Percentiles rank a stretch among this genome's conserved stretches.
Evolutionary conservation across 1,284 basidiomycete species (phyloP).

Genomic region (Sporisorium exsertum): DNA sequence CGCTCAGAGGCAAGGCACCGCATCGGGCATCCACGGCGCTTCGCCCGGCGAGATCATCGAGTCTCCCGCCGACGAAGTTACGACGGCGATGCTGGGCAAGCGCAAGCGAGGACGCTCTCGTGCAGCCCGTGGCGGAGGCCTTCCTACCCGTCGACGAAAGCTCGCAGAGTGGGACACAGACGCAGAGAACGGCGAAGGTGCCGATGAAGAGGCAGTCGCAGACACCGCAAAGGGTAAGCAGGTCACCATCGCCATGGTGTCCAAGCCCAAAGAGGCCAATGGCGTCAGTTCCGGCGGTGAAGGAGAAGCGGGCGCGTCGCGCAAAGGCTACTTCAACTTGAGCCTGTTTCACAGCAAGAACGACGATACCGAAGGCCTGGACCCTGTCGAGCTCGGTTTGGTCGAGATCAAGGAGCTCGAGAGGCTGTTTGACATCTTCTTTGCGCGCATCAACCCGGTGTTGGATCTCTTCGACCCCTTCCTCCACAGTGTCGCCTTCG

Average conservation of each 20-base stretch:
- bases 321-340: slow-evolving; percentile 60
- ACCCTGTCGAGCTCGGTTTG: slow-evolving; percentile 53
- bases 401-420: slow-evolving; percentile 57
- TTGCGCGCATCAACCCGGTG: slow-evolving; percentile 61
- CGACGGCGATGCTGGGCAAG: slow-evolving; percentile 44
- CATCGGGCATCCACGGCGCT: slow-evolving; percentile 26
- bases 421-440: slow-evolving; percentile 61
- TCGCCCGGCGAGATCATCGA: slow-evolving; percentile 48
- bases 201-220: slow-evolving; percentile 17
- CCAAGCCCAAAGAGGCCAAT: slow-evolving; percentile 27
- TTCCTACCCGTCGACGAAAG: slow-evolving; percentile 28
- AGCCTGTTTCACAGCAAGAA: slow-evolving; percentile 61
- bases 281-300: slow-evolving; percentile 43
- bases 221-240: slow-evolving; percentile 47
- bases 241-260: slow-evolving; percentile 31
- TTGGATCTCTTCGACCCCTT: slow-evolving; percentile 61
- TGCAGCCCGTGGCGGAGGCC: slow-evolving; percentile 33
- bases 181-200: slow-evolving; percentile 42
- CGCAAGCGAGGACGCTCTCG: slow-evolving; percentile 49
- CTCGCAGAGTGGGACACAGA: slow-evolving; percentile 51
- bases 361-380: slow-evolving; percentile 52
- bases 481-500: slow-evolving; percentile 57
- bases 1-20: slow-evolving; percentile 21
- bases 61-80: slow-evolving; percentile 47
- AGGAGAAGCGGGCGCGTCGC: slow-evolving; percentile 54